These are phyloP conservation scores for Mariannaea sp. DNA, from an alignment of 2,329 filamentous ascomycete genomes.

Conservation along the genomic window DNA sequence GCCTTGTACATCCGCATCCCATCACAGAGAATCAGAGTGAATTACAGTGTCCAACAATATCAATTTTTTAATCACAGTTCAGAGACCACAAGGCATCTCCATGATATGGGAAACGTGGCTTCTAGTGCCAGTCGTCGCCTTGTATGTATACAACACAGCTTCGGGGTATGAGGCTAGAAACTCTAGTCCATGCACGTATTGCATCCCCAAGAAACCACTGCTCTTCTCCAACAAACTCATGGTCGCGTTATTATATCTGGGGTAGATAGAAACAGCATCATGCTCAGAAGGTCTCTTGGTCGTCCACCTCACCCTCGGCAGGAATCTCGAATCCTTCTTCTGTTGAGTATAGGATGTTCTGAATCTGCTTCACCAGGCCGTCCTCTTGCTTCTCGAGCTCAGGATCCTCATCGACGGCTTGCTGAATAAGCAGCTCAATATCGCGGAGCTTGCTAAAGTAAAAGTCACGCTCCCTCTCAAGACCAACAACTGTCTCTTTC, in stretches of 20 bases:
- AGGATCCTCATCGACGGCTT: constrained; percentile 88
- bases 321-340: constrained; percentile 94
- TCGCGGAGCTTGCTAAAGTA: constrained; percentile 99
- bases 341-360: constrained; percentile 95
- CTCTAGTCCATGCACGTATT: constrained; percentile 34
- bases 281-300: constrained; percentile 77
- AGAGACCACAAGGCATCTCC: constrained; percentile 15
- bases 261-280: constrained; percentile 18
- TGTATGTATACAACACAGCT: constrained; percentile 26
- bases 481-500: constrained; percentile 92
- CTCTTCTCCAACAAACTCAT: constrained; percentile 30
- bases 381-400: constrained; percentile 94
- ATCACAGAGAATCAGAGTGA: background rate
- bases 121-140: constrained; percentile 31
- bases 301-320: constrained; percentile 74
- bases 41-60: constrained; percentile 25
- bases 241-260: constrained; percentile 36
- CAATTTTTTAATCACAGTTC: constrained; percentile 15
- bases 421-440: constrained; percentile 93
- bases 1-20: background rate
- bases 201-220: constrained; percentile 26
- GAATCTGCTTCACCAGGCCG: constrained; percentile 91
- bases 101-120: constrained; percentile 30
- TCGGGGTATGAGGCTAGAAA: constrained; percentile 33
- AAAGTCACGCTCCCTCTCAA: constrained; percentile 97